Evolutionary conservation across 176 grass and related monocot genomes (phyloP).

Genomic region (Aegilops umbellulata): DNA sequence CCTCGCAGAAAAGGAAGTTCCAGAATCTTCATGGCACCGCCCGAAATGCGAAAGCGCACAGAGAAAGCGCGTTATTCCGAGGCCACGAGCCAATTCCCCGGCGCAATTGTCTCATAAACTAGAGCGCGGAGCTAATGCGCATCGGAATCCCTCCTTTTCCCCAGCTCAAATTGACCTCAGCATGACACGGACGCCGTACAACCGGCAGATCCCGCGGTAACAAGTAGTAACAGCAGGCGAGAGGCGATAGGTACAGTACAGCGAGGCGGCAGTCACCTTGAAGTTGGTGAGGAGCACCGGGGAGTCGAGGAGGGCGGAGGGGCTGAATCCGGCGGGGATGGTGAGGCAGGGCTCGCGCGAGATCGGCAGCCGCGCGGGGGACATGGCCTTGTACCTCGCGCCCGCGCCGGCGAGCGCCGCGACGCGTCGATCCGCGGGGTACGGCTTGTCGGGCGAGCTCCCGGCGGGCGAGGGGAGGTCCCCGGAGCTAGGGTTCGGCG

Average conservation of each 20-base stretch:
- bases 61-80: constrained; percentile 53
- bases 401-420: constrained; percentile 50
- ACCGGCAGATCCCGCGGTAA: constrained; percentile 48
- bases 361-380: constrained; percentile 85
- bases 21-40: constrained; percentile 39
- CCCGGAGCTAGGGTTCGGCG: constrained; percentile 50
- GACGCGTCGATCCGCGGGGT: constrained; percentile 46
- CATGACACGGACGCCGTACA: constrained; percentile 24
- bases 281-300: constrained; percentile 88
- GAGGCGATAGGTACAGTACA: background rate
- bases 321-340: constrained; percentile 85
- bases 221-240: background rate
- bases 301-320: constrained; percentile 79
- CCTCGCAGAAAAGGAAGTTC: constrained; percentile 28
- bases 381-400: constrained; percentile 95
- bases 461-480: constrained; percentile 10
- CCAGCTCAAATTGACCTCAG: constrained; percentile 21
- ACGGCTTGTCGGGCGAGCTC: constrained; percentile 45
- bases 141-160: constrained; percentile 50
- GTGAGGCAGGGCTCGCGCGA: constrained; percentile 76
- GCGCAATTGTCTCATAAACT: constrained; percentile 38
- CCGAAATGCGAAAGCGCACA: constrained; percentile 51
- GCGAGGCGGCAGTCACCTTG: constrained; percentile 48
- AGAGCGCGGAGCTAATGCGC: constrained; percentile 43
- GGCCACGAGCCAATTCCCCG: constrained; percentile 40